Percentiles rank a stretch among this genome's conserved stretches.
Evolutionary conservation across 1,139 yeast species (phyloP).

Genomic region (Geotrichum fermentans): DNA sequence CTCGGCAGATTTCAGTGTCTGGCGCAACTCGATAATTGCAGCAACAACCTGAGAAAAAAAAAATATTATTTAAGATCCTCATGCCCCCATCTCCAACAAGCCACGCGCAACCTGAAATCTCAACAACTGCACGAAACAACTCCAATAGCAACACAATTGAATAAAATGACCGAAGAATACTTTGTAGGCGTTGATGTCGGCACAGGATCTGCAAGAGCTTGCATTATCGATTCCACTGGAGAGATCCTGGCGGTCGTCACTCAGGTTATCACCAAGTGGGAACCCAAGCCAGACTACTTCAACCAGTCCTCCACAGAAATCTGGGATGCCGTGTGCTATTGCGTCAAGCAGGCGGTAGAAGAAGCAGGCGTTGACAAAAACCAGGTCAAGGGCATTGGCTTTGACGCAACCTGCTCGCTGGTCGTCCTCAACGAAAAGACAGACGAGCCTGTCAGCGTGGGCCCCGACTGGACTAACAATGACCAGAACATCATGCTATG

Average conservation of each 20-base stretch:
- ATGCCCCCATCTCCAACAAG: too few species aligned
- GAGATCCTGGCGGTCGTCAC: slow-evolving; percentile 77
- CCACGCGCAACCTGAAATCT: too few species aligned
- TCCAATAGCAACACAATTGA: too few species aligned
- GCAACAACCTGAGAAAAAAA: too few species aligned
- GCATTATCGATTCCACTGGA: slow-evolving; percentile 78
- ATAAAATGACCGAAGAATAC: slow-evolving; percentile 36
- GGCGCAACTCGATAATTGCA: too few species aligned
- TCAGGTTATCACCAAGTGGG: slow-evolving; percentile 64
- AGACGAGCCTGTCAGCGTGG: slow-evolving; percentile 78
- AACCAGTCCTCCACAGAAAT: slow-evolving; percentile 85
- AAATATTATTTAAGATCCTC: too few species aligned
- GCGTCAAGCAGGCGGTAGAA: slow-evolving; percentile 66
- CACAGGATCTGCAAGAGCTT: slow-evolving; percentile 95
- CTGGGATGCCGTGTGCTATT: slow-evolving; percentile 82
- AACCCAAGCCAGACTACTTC: slow-evolving; percentile 48
- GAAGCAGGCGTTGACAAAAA: slow-evolving; percentile 69
- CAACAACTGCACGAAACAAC: too few species aligned
- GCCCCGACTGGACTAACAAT: slow-evolving; percentile 74
- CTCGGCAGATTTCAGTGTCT: too few species aligned
- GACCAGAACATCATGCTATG: slow-evolving; percentile 83
- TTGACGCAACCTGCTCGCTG: slow-evolving; percentile 94
- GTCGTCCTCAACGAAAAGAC: slow-evolving; percentile 67
- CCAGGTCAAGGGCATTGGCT: slow-evolving; percentile 79
- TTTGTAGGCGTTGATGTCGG: slow-evolving; percentile 96